A percentile compares a stretch with the other conserved stretches of the same genome.
Conservation (phyloP, 768 basidiomycete species). For the Xerocomus spinulosus region DNA sequence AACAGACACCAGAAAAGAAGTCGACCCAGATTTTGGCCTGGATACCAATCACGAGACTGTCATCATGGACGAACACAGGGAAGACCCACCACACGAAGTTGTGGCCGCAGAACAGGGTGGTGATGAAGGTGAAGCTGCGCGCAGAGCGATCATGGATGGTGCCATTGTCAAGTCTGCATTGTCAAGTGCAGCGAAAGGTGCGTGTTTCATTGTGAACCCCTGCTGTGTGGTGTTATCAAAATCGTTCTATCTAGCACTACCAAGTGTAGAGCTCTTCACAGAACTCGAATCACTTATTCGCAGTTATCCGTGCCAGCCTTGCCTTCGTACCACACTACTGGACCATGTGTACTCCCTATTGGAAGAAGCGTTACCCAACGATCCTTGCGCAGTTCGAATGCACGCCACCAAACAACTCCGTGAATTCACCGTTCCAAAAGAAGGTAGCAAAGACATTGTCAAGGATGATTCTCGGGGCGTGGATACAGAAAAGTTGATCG, state of each 20-base stretch:
- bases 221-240: slow-evolving; percentile 9
- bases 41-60: slow-evolving; percentile 8
- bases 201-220: slow-evolving; percentile 17
- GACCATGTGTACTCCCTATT: slow-evolving; percentile 43
- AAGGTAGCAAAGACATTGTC: slow-evolving; percentile 2
- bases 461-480: slow-evolving; percentile 4
- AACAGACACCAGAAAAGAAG: slow-evolving; percentile 14
- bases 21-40: slow-evolving; percentile 24
- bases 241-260: slow-evolving; percentile 31
- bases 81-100: slow-evolving; percentile 24
- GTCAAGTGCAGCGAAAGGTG: slow-evolving; percentile 69
- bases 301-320: slow-evolving; percentile 38
- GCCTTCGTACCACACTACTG: slow-evolving; percentile 38
- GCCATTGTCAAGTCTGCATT: slow-evolving; percentile 79
- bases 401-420: slow-evolving; percentile 36
- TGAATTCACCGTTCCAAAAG: slow-evolving; percentile 26
- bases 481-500: slow-evolving; percentile 23
- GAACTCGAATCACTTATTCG: slow-evolving; percentile 41
- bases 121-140: slow-evolving; percentile 50
- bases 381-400: slow-evolving; percentile 37
- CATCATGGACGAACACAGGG: slow-evolving; percentile 20
- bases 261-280: slow-evolving; percentile 38
- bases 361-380: slow-evolving; percentile 31
- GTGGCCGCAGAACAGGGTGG: slow-evolving; percentile 35
- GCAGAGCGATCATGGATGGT: slow-evolving; percentile 68